Percentiles rank a stretch among this genome's conserved stretches.
Evolutionary conservation across 495 filamentous ascomycete genomes (phyloP).

Genomic region (Niebla homalea): DNA sequence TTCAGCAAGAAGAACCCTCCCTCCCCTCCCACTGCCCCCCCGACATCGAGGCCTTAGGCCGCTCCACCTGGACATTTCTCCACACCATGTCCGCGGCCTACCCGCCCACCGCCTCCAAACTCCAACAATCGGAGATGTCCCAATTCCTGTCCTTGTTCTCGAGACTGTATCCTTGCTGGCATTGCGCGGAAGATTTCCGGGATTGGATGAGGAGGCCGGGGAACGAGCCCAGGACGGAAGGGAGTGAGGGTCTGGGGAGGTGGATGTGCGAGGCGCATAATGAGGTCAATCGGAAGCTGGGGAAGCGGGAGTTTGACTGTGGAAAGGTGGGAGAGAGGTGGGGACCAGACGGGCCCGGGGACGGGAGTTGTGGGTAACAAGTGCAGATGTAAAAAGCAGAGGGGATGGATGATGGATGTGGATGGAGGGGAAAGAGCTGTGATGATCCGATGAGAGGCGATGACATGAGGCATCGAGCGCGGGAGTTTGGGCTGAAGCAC

Average conservation of each 20-base stretch:
- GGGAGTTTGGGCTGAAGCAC: conserved; percentile 1
- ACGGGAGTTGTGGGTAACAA: conserved; percentile 48
- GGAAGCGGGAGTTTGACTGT: conserved; percentile 88
- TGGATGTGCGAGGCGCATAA: conserved; percentile 99
- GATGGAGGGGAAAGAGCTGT: neutral
- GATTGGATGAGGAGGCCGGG: conserved; percentile 57
- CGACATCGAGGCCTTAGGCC: conserved; percentile 66
- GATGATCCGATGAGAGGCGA: neutral
- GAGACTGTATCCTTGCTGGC: conserved; percentile 85
- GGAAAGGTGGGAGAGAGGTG: conserved; percentile 84
- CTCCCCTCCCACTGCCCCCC: conserved; percentile 34
- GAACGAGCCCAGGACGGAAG: conserved; percentile 54
- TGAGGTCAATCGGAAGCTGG: conserved; percentile 87
- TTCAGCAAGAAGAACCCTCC: neutral
- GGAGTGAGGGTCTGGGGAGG: conserved; percentile 61
- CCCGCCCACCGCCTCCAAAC: conserved; percentile 47
- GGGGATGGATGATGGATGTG: neutral
- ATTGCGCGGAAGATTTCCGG: conserved; percentile 86
- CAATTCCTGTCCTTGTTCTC: conserved; percentile 72
- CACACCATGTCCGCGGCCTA: conserved; percentile 85
- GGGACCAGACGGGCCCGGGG: conserved; percentile 74
- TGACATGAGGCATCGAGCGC: conserved; percentile 6
- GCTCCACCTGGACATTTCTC: conserved; percentile 81
- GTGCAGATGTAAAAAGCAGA: neutral
- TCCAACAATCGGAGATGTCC: conserved; percentile 58